Percentiles rank a stretch among this genome's conserved stretches.
phyloP scores from a whole-genome alignment of 2,329 filamentous ascomycete species.

The Dothistroma septosporum region DNA sequence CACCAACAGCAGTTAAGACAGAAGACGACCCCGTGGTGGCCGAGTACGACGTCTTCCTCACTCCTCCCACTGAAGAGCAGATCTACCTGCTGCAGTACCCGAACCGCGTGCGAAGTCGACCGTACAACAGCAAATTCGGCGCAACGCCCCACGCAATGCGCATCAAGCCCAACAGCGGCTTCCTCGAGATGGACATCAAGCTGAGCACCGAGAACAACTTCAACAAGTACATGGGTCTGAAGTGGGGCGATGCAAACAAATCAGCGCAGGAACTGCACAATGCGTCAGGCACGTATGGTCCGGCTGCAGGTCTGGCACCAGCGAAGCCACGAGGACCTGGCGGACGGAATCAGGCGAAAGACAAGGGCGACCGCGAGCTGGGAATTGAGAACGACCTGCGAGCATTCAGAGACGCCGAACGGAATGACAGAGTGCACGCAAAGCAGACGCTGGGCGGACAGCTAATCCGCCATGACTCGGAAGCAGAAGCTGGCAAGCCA shows the following conservation, averaged over 20 bases:
- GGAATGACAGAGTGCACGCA: conserved; percentile 67
- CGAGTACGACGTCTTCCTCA: conserved; percentile 80
- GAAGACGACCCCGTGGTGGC: conserved; percentile 48
- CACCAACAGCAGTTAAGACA: conserved; percentile 21
- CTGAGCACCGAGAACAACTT: conserved; percentile 70
- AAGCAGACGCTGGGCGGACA: conserved; percentile 84
- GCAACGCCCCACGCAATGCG: conserved; percentile 68
- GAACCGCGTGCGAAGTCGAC: conserved; percentile 63
- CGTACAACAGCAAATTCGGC: conserved; percentile 55
- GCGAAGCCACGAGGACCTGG: conserved; percentile 24
- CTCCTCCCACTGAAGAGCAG: conserved; percentile 56
- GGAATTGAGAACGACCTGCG: conserved; percentile 36
- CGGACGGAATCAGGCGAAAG: conserved; percentile 36
- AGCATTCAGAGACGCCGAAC: conserved; percentile 64
- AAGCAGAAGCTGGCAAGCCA: conserved; percentile 64
- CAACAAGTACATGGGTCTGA: conserved; percentile 75
- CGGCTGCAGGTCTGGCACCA: conserved; percentile 43
- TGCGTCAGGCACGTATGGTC: conserved; percentile 43
- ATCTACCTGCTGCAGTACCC: conserved; percentile 83
- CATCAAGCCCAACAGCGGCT: conserved; percentile 74
- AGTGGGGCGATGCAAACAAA: conserved; percentile 71
- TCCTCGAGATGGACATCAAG: conserved; percentile 89
- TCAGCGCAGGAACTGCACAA: conserved; percentile 37
- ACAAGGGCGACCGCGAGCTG: conserved; percentile 43
- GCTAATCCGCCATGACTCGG: conserved; percentile 59